Evolutionary conservation across 768 basidiomycete genomes (phyloP).

Genomic region (Hydnomerulius pinastri): DNA sequence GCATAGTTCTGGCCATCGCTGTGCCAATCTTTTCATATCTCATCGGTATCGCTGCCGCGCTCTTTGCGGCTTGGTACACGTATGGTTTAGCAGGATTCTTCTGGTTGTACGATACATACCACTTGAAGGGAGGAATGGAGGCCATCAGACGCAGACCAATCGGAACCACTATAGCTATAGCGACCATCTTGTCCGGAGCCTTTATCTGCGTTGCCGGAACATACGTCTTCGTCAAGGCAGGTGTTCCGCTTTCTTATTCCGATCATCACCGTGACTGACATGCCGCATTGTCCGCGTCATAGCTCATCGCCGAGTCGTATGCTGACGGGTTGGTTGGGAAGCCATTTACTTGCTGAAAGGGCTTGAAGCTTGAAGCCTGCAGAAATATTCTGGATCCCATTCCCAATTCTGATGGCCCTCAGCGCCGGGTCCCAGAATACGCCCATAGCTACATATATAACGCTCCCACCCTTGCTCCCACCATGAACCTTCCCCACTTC

Average conservation of each 20-base stretch:
- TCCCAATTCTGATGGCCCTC: too few relatives aligned
- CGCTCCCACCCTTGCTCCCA: too few relatives aligned
- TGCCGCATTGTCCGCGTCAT: not conserved
- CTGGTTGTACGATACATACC: conserved; percentile 51
- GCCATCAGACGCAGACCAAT: conserved; percentile 35
- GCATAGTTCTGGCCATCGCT: conserved; percentile 49
- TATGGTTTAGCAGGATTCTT: conserved; percentile 55
- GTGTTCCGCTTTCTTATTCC: conserved; percentile 7
- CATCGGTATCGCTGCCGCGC: conserved; percentile 51
- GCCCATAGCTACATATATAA: too few relatives aligned
- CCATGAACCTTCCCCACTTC: not conserved
- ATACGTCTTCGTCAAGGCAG: conserved; percentile 52
- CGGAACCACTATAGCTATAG: conserved; percentile 38
- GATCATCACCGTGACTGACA: not conserved
- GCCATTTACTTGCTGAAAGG: conserved; percentile 49
- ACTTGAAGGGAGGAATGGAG: conserved; percentile 39
- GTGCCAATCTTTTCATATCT: conserved; percentile 59
- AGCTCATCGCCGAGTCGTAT: conserved; percentile 53
- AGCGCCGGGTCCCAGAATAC: too few relatives aligned
- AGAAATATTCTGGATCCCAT: too few relatives aligned
- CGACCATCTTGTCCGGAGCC: conserved; percentile 48
- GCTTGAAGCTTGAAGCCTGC: too few relatives aligned
- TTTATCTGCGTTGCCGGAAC: conserved; percentile 57
- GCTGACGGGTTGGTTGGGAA: conserved; percentile 41
- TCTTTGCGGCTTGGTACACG: conserved; percentile 63